Percentiles rank a stretch among this genome's conserved stretches.
Conservation (phyloP, 768 basidiomycete genomes). For the Amylocystis lapponica region DNA sequence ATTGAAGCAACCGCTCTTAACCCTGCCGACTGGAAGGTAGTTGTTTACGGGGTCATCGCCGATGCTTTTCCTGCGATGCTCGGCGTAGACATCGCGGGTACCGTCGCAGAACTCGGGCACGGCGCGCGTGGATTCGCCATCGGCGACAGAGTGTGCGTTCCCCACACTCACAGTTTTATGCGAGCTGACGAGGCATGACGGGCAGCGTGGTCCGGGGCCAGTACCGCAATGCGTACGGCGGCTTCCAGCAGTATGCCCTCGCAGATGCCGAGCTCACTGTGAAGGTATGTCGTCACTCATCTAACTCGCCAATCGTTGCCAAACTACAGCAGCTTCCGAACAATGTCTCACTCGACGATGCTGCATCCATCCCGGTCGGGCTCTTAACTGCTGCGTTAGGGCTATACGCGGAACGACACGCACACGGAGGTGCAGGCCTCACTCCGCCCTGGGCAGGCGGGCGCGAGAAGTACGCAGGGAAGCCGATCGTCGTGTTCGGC, state of each 20-base stretch:
- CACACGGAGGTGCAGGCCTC: slow-evolving; percentile 20
- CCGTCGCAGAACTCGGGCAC: slow-evolving; percentile 29
- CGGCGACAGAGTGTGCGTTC: slow-evolving; percentile 30
- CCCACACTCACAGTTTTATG: not conserved
- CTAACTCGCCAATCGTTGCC: not conserved
- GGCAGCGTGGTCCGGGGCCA: not conserved
- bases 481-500: slow-evolving; percentile 32
- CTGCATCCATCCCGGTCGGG: slow-evolving; percentile 31
- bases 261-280: slow-evolving; percentile 13
- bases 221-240: not conserved
- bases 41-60: slow-evolving; percentile 19
- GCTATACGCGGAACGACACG: slow-evolving; percentile 20
- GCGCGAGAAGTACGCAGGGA: slow-evolving; percentile 24
- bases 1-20: slow-evolving; percentile 21
- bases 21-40: slow-evolving; percentile 29
- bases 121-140: slow-evolving; percentile 29
- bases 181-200: not conserved
- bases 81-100: slow-evolving; percentile 34
- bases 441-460: slow-evolving; percentile 30
- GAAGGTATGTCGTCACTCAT: slow-evolving; percentile 13
- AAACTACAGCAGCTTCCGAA: not conserved
- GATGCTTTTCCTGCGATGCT: slow-evolving; percentile 30
- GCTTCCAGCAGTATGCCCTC: slow-evolving; percentile 17
- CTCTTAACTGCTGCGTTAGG: slow-evolving; percentile 27
- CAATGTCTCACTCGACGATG: slow-evolving; percentile 28